A percentile compares a stretch with the other conserved stretches of the same genome.
phyloP scores from a whole-genome alignment of 73 alveolate species.

The Blepharisma stoltei region DNA sequence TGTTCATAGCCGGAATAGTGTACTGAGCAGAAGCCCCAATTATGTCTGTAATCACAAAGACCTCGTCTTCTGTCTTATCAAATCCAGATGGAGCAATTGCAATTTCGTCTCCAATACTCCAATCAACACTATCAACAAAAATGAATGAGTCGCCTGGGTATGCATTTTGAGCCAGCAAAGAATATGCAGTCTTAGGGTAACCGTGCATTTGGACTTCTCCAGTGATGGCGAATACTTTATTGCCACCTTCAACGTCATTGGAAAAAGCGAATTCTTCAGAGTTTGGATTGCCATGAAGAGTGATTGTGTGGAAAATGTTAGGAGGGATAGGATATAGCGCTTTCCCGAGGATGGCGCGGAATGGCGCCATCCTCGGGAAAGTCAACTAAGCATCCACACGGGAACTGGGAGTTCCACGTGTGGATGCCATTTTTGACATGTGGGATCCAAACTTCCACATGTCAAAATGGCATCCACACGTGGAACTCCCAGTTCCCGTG shows the following conservation, averaged over 20 bases:
- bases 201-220: conserved; percentile 48
- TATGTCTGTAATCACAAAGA: not conserved
- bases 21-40: not conserved
- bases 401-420: no score
- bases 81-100: conserved; percentile 27
- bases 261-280: not conserved
- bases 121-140: conserved; percentile 30
- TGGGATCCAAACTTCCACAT: no score
- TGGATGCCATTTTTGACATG: no score
- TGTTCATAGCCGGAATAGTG: not conserved
- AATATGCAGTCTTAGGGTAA: not conserved
- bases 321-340: not conserved
- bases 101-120: conserved; percentile 39
- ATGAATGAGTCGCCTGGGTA: conserved; percentile 25
- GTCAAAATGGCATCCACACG: no score
- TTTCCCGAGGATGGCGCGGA: no score
- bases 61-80: not conserved
- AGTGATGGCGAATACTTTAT: conserved; percentile 46
- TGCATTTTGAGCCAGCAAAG: conserved; percentile 26
- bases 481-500: no score
- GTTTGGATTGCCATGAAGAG: not conserved
- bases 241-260: conserved; percentile 49
- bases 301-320: not conserved
- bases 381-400: no score
- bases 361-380: no score